These are phyloP conservation scores for Camelina hispida DNA, from an alignment of 345 rosid genomes.

Conservation along the genomic window DNA sequence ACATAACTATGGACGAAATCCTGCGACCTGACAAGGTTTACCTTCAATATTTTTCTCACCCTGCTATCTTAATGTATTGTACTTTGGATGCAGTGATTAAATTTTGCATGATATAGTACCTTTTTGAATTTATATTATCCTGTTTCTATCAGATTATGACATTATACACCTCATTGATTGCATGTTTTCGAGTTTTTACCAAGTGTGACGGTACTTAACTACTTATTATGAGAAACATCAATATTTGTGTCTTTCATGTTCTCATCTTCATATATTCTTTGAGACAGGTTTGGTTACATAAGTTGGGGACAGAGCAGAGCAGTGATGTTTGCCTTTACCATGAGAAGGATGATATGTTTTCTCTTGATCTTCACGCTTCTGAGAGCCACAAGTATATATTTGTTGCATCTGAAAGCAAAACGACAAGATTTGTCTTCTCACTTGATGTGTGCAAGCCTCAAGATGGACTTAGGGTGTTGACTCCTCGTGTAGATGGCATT, in stretches of 20 bases:
- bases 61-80: background rate
- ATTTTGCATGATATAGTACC: background rate
- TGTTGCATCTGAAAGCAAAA: constrained; percentile 76
- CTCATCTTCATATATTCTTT: constrained; percentile 24
- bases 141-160: background rate
- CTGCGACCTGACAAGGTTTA: constrained; percentile 89
- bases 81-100: background rate
- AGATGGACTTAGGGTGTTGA: constrained; percentile 74
- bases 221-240: too few relatives aligned
- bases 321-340: constrained; percentile 81
- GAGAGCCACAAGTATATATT: constrained; percentile 77
- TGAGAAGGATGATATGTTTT: constrained; percentile 88
- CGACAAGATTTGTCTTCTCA: constrained; percentile 67
- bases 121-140: background rate
- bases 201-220: background rate
- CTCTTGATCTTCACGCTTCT: constrained; percentile 69
- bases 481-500: constrained; percentile 73
- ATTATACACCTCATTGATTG: constrained; percentile 2
- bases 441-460: constrained; percentile 68
- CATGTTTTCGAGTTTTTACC: background rate
- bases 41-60: background rate
- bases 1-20: constrained; percentile 81
- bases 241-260: background rate
- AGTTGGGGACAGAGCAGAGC: constrained; percentile 74
- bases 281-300: constrained; percentile 86